phyloP scores from a whole-genome alignment of 2,329 filamentous ascomycete species.

The Apiospora koreana region DNA sequence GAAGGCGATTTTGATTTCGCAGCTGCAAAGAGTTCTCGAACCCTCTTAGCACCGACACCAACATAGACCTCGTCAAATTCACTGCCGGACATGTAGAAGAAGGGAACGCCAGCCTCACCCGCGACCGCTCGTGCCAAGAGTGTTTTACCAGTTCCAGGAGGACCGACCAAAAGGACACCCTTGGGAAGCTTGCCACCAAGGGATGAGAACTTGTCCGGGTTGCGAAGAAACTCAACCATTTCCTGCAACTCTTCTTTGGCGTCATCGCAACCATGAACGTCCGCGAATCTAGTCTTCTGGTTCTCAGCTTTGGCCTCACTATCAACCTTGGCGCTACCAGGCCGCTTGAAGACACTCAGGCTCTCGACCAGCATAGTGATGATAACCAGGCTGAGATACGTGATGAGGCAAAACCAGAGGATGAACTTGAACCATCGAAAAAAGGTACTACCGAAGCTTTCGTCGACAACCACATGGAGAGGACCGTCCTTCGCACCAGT shows the following conservation, averaged over 20 bases:
- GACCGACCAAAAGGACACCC: slow-evolving; percentile 91
- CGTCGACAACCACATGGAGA: slow-evolving; percentile 95
- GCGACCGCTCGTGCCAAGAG: slow-evolving; percentile 93
- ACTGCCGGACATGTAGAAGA: slow-evolving; percentile 99
- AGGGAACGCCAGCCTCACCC: slow-evolving; percentile 94
- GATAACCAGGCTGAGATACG: slow-evolving; percentile 77
- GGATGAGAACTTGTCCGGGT: slow-evolving; percentile 89
- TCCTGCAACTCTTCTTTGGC: slow-evolving; percentile 98
- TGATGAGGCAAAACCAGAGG: slow-evolving; percentile 73
- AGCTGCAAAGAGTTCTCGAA: slow-evolving; percentile 85
- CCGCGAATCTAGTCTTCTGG: slow-evolving; percentile 86
- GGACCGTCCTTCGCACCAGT: slow-evolving; percentile 78
- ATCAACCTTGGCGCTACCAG: slow-evolving; percentile 67
- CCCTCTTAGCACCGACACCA: slow-evolving; percentile 92
- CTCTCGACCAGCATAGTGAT: slow-evolving; percentile 83
- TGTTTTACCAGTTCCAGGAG: slow-evolving; percentile 97
- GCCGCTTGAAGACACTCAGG: slow-evolving; percentile 76
- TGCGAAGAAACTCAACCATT: slow-evolving; percentile 92
- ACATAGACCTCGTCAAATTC: slow-evolving; percentile 99
- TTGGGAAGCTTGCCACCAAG: slow-evolving; percentile 96
- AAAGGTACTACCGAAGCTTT: slow-evolving; percentile 74
- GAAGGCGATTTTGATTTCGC: slow-evolving; percentile 84
- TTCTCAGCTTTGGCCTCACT: slow-evolving; percentile 91
- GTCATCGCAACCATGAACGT: slow-evolving; percentile 97
- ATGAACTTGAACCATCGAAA: slow-evolving; percentile 94